phyloP scores from a whole-genome alignment of 2,329 filamentous ascomycete species.

The Scytalidium sp. region DNA sequence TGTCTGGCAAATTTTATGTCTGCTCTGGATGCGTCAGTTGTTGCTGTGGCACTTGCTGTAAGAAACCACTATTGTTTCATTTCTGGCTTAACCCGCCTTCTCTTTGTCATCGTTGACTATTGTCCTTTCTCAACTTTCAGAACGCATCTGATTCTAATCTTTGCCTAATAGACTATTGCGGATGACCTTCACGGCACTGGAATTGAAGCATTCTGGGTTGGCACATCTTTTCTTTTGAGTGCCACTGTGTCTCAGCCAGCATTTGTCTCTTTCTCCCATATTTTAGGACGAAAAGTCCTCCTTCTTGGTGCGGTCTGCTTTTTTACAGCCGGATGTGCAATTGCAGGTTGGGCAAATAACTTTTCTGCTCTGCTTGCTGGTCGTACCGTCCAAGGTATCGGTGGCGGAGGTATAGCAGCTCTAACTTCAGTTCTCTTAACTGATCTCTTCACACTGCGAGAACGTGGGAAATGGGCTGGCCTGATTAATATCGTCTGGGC shows the following conservation, averaged over 20 bases:
- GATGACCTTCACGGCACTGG: slow-evolving; percentile 43
- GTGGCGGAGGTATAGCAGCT: slow-evolving; percentile 43
- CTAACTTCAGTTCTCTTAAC: slow-evolving; percentile 40
- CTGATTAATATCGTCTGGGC: slow-evolving; percentile 23
- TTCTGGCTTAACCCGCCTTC: too few relatives aligned
- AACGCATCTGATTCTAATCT: too few relatives aligned
- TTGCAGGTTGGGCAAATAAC: slow-evolving; percentile 24
- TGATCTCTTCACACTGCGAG: slow-evolving; percentile 38
- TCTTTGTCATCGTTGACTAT: too few relatives aligned
- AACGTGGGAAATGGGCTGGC: slow-evolving; percentile 30
- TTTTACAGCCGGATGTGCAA: slow-evolving; percentile 17
- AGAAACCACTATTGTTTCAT: too few relatives aligned
- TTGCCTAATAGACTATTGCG: slow-evolving; percentile 32
- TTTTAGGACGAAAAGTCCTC: slow-evolving; percentile 12
- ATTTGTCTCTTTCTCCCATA: slow-evolving; percentile 10
- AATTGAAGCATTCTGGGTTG: slow-evolving; percentile 64
- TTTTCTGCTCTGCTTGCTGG: slow-evolving; percentile 24
- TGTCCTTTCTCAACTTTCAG: too few relatives aligned
- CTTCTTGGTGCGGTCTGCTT: slow-evolving; percentile 7
- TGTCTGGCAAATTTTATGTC: not conserved
- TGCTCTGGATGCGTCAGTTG: not conserved
- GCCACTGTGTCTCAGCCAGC: slow-evolving; percentile 54
- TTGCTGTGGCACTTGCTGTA: not conserved
- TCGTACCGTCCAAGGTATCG: slow-evolving; percentile 41
- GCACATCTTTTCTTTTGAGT: slow-evolving; percentile 63